Evolutionary conservation across 2,329 filamentous ascomycete genomes (phyloP).

Genomic region (Ilyonectria robusta): DNA sequence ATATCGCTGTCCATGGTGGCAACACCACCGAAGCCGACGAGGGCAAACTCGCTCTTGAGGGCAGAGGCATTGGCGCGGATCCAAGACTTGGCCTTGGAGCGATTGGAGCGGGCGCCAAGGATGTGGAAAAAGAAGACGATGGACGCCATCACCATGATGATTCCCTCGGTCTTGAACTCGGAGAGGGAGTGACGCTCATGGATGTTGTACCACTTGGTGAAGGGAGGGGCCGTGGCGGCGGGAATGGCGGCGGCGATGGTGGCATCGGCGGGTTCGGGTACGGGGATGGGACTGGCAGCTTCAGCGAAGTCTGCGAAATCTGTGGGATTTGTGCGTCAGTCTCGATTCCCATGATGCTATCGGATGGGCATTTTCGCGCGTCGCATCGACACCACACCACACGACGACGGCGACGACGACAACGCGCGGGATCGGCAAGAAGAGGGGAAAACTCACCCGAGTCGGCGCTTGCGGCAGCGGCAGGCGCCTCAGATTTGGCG

Average conservation of each 20-base stretch:
- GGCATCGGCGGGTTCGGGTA: conserved; percentile 63
- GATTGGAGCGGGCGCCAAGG: conserved; percentile 85
- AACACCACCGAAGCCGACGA: conserved; percentile 82
- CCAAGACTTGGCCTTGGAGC: conserved; percentile 85
- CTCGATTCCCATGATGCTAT: conserved; percentile 13
- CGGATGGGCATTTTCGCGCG: conserved; percentile 18
- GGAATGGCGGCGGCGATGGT: conserved; percentile 63
- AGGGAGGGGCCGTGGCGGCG: conserved; percentile 71
- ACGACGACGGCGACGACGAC: not conserved
- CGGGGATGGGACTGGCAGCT: conserved; percentile 76
- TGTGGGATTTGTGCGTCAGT: conserved; percentile 57
- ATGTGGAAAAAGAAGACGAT: conserved; percentile 85
- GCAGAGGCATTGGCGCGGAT: conserved; percentile 79
- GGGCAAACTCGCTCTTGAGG: conserved; percentile 85
- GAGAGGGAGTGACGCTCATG: conserved; percentile 88
- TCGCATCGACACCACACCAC: conserved; percentile 26
- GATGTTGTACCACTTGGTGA: conserved; percentile 96
- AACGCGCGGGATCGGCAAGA: conserved; percentile 8
- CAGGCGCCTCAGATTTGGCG: conserved; percentile 66
- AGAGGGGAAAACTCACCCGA: conserved; percentile 68
- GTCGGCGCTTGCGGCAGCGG: conserved; percentile 66
- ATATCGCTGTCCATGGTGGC: conserved; percentile 62
- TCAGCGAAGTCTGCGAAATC: conserved; percentile 96
- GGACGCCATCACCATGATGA: conserved; percentile 82
- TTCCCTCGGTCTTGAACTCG: conserved; percentile 90